phyloP scores from a whole-genome alignment of 495 filamentous ascomycete species.

The Neurospora sp. region DNA sequence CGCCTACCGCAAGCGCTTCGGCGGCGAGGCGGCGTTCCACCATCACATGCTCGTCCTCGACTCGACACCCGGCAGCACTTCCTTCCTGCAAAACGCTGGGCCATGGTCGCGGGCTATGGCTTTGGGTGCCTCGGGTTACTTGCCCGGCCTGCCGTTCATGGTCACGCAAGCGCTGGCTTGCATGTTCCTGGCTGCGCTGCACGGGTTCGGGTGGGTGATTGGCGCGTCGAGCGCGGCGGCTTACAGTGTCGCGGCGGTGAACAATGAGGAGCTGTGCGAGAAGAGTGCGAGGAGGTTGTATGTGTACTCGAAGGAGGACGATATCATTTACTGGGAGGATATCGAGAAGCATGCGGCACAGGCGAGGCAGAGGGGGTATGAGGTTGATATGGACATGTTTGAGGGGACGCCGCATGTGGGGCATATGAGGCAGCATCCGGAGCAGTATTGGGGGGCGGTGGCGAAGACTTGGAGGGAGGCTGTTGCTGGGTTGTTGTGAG shows the following conservation, averaged over 20 bases:
- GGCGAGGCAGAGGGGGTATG: constrained; percentile 32
- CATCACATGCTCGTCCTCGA: constrained; percentile 38
- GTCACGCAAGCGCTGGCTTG: constrained; percentile 33
- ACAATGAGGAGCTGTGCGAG: constrained; percentile 21
- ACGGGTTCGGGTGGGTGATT: constrained; percentile 19
- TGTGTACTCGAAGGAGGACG: constrained; percentile 44
- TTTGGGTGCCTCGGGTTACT: constrained; percentile 29
- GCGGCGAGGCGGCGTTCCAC: constrained; percentile 20
- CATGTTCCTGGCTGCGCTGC: constrained; percentile 20
- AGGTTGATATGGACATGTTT: constrained; percentile 35
- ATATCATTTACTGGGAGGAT: constrained; percentile 43
- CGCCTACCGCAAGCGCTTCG: constrained; percentile 29
- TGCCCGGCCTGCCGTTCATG: constrained; percentile 32
- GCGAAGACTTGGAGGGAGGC: constrained; percentile 30
- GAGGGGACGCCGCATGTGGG: constrained; percentile 44
- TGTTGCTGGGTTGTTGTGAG: neutral
- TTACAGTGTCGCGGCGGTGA: constrained; percentile 25
- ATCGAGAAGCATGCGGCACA: constrained; percentile 40
- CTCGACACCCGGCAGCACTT: constrained; percentile 40
- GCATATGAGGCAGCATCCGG: constrained; percentile 41
- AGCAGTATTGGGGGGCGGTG: constrained; percentile 45
- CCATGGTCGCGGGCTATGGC: constrained; percentile 45
- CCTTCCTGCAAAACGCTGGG: constrained; percentile 36
- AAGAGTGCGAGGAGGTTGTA: constrained; percentile 30
- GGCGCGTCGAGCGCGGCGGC: constrained; percentile 26